These are phyloP conservation scores for Aegilops longissima DNA, from an alignment of 176 grass and related monocot species.

Conservation along the genomic window DNA sequence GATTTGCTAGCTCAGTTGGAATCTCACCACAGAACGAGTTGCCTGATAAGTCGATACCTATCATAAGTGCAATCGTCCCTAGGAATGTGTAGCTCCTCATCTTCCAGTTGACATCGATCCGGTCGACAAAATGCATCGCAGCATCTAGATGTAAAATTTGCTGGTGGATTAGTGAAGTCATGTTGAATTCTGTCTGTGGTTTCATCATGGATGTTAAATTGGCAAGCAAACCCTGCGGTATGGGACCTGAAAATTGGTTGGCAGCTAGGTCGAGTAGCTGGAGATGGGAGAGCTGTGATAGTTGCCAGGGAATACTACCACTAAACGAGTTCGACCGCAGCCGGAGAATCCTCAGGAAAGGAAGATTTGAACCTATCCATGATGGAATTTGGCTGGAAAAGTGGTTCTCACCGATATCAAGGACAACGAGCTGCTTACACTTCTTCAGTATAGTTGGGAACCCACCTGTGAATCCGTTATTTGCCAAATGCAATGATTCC, in stretches of 20 bases:
- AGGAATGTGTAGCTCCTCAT: constrained; percentile 20
- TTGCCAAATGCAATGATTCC: constrained; percentile 29
- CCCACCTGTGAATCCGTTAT: constrained; percentile 27
- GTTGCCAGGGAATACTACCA: constrained; percentile 34
- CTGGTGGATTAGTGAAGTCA: neutral
- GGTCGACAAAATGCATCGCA: neutral
- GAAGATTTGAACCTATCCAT: constrained; percentile 30
- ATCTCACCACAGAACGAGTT: constrained; percentile 26
- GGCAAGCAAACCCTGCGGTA: neutral
- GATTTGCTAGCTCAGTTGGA: neutral
- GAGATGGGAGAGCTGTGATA: constrained; percentile 33
- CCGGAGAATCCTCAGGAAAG: constrained; percentile 40
- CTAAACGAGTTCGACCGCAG: constrained; percentile 33
- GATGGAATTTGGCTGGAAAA: constrained; percentile 33
- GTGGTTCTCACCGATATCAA: constrained; percentile 40
- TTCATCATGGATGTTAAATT: constrained; percentile 35
- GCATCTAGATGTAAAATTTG: constrained; percentile 19
- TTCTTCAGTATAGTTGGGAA: constrained; percentile 32
- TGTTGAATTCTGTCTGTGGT: constrained; percentile 34
- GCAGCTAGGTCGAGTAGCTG: constrained; percentile 40
- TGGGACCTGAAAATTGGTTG: constrained; percentile 32
- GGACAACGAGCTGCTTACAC: constrained; percentile 21
- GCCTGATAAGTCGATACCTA: constrained; percentile 1
- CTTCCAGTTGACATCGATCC: constrained; percentile 33
- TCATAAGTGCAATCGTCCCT: neutral